These are phyloP conservation scores for Lentithecium fluviatile DNA, from an alignment of 495 filamentous ascomycete species.

Conservation along the genomic window DNA sequence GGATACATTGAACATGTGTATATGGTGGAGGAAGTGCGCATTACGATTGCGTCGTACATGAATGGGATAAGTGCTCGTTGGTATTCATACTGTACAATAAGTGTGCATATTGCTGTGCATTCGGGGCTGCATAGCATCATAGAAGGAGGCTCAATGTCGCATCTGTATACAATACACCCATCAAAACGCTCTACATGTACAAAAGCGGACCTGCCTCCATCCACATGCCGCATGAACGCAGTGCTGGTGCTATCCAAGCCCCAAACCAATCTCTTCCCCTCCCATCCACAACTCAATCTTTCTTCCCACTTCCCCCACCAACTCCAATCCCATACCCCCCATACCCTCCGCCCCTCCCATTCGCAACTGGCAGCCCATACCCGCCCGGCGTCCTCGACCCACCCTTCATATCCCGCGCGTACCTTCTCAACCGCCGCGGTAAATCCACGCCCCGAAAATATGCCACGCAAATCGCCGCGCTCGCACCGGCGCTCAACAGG, in stretches of 20 bases:
- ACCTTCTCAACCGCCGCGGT: slow-evolving; percentile 48
- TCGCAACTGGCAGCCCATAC: slow-evolving; percentile 41
- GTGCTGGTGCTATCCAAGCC: too few species aligned
- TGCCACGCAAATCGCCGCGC: slow-evolving; percentile 52
- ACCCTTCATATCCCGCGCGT: slow-evolving; percentile 43
- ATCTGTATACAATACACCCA: neutral
- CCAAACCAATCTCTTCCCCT: too few species aligned
- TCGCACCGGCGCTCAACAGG: slow-evolving; percentile 57
- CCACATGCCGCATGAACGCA: neutral
- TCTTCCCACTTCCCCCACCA: slow-evolving; percentile 24
- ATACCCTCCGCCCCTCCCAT: slow-evolving; percentile 39
- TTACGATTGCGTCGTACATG: neutral
- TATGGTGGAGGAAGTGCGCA: neutral
- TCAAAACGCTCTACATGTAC: neutral
- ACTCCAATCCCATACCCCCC: slow-evolving; percentile 42
- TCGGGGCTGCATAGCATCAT: neutral
- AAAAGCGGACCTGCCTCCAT: neutral
- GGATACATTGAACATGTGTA: neutral
- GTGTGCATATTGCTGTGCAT: too few species aligned
- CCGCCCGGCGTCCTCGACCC: slow-evolving; percentile 32
- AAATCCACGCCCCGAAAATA: slow-evolving; percentile 66
- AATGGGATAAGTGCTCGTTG: too few species aligned
- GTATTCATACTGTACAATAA: too few species aligned
- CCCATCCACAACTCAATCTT: slow-evolving; percentile 20
- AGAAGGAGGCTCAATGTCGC: neutral